A percentile compares a stretch with the other conserved stretches of the same genome.
Conservation (phyloP, 2,329 filamentous ascomycete genomes). For the Diaporthe destruens region DNA sequence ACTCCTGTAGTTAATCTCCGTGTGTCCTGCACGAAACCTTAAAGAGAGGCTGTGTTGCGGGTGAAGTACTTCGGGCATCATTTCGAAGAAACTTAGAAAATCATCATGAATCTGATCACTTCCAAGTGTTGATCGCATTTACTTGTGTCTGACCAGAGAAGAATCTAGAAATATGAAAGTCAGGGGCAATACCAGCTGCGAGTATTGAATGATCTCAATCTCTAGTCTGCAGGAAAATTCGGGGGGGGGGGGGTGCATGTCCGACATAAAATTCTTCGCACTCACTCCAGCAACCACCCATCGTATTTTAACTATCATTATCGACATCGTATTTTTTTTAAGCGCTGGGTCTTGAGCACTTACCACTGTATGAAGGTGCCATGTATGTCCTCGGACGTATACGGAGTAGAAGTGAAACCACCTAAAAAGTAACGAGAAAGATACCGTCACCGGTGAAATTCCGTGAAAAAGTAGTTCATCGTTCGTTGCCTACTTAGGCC, state of each 20-base stretch:
- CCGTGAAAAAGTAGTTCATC: background rate
- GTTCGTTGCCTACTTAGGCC: background rate
- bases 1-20: too few species aligned
- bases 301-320: too few species aligned
- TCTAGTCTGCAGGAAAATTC: background rate
- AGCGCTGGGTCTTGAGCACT: too few species aligned
- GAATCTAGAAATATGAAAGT: background rate
- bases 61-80: background rate
- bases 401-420: too few species aligned
- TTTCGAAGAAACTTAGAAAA: too few species aligned
- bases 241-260: too few species aligned
- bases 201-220: background rate
- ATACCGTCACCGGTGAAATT: background rate
- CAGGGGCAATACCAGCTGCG: background rate
- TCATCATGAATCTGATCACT: background rate
- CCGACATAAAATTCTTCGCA: too few species aligned
- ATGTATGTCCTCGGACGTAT: too few species aligned
- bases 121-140: too few species aligned
- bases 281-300: background rate
- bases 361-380: too few species aligned
- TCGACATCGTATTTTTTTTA: too few species aligned
- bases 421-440: background rate
- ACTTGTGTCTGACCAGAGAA: background rate
- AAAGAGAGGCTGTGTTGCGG: background rate
- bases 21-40: background rate